phyloP scores from a whole-genome alignment of 108 stramenopile genomes.

The Heterococcus sp. region DNA sequence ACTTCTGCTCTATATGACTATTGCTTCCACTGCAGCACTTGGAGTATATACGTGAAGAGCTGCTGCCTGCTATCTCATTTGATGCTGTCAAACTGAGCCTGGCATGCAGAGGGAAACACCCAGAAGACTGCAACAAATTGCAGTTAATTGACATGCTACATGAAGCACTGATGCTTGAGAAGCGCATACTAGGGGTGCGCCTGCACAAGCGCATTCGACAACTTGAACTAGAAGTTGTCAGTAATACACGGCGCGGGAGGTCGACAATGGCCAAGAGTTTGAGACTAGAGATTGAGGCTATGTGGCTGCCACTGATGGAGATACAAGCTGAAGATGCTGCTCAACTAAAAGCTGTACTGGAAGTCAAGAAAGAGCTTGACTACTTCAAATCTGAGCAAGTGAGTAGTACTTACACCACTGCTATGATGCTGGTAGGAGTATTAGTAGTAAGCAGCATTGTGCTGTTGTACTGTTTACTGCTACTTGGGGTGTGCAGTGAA shows the following conservation, averaged over 20 bases:
- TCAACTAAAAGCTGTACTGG: slow-evolving; percentile 19
- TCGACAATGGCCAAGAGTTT: slow-evolving; percentile 47
- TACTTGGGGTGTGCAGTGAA: no score
- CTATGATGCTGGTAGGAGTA: neutral
- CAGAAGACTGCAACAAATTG: slow-evolving; percentile 55
- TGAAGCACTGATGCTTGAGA: slow-evolving; percentile 59
- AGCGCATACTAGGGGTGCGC: slow-evolving; percentile 59
- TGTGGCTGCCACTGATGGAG: slow-evolving; percentile 59
- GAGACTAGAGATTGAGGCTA: slow-evolving; percentile 49
- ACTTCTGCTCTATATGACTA: no score
- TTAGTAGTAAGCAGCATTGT: neutral
- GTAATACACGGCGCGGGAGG: slow-evolving; percentile 29
- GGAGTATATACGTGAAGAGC: neutral
- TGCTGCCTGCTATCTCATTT: neutral
- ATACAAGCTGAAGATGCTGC: slow-evolving; percentile 55
- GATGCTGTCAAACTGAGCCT: slow-evolving; percentile 47
- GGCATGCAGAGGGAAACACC: slow-evolving; percentile 60
- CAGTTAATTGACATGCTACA: slow-evolving; percentile 54
- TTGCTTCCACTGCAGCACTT: neutral
- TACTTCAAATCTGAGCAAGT: neutral
- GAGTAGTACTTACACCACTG: neutral
- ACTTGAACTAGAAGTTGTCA: slow-evolving; percentile 55
- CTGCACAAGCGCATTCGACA: slow-evolving; percentile 57
- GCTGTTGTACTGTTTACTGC: no score
- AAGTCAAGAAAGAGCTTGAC: neutral